Evolutionary conservation across 345 rosid species (phyloP).

Genomic region (Clausena lansium): DNA sequence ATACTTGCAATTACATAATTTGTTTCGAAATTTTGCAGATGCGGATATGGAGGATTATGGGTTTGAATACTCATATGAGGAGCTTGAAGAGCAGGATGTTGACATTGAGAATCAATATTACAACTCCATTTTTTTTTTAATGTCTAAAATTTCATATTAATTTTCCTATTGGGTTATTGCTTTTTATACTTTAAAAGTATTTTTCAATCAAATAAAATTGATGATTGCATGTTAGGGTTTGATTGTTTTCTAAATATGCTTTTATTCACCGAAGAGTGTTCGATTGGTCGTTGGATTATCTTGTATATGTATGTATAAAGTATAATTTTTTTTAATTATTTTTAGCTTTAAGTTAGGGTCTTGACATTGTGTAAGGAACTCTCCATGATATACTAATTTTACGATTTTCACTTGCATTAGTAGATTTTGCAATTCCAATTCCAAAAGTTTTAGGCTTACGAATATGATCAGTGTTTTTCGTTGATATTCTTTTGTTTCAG

Average conservation of each 20-base stretch:
- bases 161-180: not conserved
- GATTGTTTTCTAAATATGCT: too few species aligned
- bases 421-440: not conserved
- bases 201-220: too few species aligned
- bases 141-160: not conserved
- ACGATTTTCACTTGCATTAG: not conserved
- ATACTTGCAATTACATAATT: not conserved
- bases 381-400: not conserved
- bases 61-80: slow-evolving; percentile 95
- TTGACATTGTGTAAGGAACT: not conserved
- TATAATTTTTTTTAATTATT: too few species aligned
- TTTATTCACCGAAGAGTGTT: too few species aligned
- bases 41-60: slow-evolving; percentile 99
- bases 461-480: not conserved
- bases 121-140: slow-evolving; percentile 55
- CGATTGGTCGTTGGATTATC: too few species aligned
- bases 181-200: not conserved
- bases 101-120: slow-evolving; percentile 98
- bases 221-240: not conserved
- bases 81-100: slow-evolving; percentile 96
- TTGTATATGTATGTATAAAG: too few species aligned
- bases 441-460: not conserved
- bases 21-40: slow-evolving; percentile 43
- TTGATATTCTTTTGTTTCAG: not conserved
- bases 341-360: not conserved